phyloP scores from a whole-genome alignment of 768 basidiomycete genomes.

The Tricholoma saponaceum region DNA sequence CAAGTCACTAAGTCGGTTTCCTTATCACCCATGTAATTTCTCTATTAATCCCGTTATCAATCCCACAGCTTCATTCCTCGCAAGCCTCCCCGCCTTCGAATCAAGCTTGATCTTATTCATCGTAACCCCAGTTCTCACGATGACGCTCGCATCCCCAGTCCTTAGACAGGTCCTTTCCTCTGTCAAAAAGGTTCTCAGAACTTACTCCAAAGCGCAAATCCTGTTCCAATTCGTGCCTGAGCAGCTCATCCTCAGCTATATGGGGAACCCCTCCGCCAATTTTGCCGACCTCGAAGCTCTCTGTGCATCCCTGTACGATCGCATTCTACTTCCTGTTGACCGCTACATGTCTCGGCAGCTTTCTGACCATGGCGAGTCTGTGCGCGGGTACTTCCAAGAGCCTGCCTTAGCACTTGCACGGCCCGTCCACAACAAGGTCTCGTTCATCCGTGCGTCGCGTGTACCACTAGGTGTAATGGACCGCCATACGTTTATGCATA shows the following conservation, averaged over 20 bases:
- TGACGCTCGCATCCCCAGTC: constrained; percentile 60
- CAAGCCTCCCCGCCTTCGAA: constrained; percentile 33
- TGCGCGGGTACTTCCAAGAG: constrained; percentile 54
- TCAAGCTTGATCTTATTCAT: constrained; percentile 63
- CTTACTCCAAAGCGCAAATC: constrained; percentile 44
- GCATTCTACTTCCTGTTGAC: constrained; percentile 56
- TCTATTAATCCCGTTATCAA: not conserved
- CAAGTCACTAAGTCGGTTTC: constrained; percentile 53
- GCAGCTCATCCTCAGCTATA: constrained; percentile 43
- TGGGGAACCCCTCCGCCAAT: constrained; percentile 38
- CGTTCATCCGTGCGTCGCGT: constrained; percentile 31
- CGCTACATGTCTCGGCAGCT: constrained; percentile 56
- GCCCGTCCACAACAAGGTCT: constrained; percentile 32
- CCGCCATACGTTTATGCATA: constrained; percentile 58
- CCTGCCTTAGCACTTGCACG: constrained; percentile 64
- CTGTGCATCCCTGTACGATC: constrained; percentile 67
- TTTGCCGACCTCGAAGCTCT: constrained; percentile 45
- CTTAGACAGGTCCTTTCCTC: constrained; percentile 69
- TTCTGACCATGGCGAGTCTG: constrained; percentile 33
- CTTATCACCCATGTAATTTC: not conserved
- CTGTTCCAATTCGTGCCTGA: constrained; percentile 77
- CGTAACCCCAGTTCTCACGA: constrained; percentile 53
- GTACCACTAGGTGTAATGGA: constrained; percentile 42
- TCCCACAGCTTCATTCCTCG: constrained; percentile 44
- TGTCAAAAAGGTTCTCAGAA: constrained; percentile 51